A percentile compares a stretch with the other conserved stretches of the same genome.
These are phyloP conservation scores for Blakeslea trispora DNA, from an alignment of 371 early-diverging fungal species.

Conservation along the genomic window DNA sequence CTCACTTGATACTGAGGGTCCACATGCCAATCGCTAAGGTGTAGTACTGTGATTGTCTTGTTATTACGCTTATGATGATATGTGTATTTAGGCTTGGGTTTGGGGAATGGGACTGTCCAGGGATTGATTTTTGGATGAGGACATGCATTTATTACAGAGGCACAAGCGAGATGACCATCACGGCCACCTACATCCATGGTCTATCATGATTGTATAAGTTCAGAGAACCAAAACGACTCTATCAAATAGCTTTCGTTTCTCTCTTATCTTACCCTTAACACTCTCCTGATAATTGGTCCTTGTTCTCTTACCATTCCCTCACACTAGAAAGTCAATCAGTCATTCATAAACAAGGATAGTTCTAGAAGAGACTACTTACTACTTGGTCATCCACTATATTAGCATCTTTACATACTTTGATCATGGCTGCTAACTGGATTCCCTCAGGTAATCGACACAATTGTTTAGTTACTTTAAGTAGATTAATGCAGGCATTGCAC, in stretches of 20 bases:
- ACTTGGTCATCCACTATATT: constrained; percentile 39
- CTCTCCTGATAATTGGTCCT: constrained; percentile 46
- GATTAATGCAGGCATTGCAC: constrained; percentile 42
- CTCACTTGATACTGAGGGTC: constrained; percentile 53
- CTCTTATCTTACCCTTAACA: constrained; percentile 30
- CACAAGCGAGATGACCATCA: constrained; percentile 51
- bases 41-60: constrained; percentile 51
- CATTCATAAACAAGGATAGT: background rate
- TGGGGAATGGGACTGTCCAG: constrained; percentile 53
- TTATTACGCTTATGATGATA: constrained; percentile 29
- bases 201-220: constrained; percentile 19
- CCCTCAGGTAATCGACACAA: constrained; percentile 40
- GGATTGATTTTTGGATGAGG: constrained; percentile 42
- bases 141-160: constrained; percentile 44
- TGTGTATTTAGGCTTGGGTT: constrained; percentile 41
- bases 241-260: no score
- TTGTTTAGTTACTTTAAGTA: constrained; percentile 37
- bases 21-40: constrained; percentile 67
- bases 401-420: constrained; percentile 36
- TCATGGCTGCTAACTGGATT: constrained; percentile 30
- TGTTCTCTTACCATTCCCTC: constrained; percentile 52
- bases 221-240: no score
- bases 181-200: constrained; percentile 51
- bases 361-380: constrained; percentile 25
- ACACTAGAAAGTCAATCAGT: constrained; percentile 26